These are phyloP conservation scores for Xylaria longipes DNA, from an alignment of 495 filamentous ascomycete species.

Conservation along the genomic window DNA sequence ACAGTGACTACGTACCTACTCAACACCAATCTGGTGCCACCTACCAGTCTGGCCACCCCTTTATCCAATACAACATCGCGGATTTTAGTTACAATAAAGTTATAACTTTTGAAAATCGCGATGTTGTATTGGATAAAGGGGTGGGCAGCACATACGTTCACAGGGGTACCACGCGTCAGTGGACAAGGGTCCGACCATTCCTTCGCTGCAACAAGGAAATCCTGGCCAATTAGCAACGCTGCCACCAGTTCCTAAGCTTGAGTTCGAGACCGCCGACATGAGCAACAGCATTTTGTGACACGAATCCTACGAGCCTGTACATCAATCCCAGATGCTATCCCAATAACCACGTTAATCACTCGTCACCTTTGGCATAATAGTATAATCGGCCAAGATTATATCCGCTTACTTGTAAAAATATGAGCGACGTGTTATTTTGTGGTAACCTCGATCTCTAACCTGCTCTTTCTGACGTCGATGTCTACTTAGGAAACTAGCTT, in stretches of 20 bases:
- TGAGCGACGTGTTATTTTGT: neutral
- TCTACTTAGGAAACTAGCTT: neutral
- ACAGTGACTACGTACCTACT: too few relatives aligned
- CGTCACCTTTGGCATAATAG: neutral
- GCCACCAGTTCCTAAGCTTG: neutral
- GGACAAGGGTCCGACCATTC: neutral
- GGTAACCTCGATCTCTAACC: neutral
- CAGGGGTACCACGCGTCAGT: neutral
- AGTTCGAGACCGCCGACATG: conserved; percentile 10
- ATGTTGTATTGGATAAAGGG: too few relatives aligned
- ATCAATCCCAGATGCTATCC: neutral
- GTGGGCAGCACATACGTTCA: too few relatives aligned
- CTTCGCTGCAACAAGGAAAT: neutral
- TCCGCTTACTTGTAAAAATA: neutral
- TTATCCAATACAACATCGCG: too few relatives aligned
- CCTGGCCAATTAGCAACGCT: neutral
- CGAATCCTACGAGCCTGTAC: conserved; percentile 4
- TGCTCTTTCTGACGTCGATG: neutral
- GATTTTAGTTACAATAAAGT: too few relatives aligned
- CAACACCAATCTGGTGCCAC: too few relatives aligned
- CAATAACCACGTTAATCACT: neutral
- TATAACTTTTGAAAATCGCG: too few relatives aligned
- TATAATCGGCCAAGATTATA: neutral
- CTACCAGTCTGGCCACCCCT: too few relatives aligned
- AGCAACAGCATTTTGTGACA: neutral